Evolutionary conservation across 352 stramenopile species (phyloP), one percentile per base, ranked within the genome.

Genomic region (Aphanomyces invadans): DNA sequence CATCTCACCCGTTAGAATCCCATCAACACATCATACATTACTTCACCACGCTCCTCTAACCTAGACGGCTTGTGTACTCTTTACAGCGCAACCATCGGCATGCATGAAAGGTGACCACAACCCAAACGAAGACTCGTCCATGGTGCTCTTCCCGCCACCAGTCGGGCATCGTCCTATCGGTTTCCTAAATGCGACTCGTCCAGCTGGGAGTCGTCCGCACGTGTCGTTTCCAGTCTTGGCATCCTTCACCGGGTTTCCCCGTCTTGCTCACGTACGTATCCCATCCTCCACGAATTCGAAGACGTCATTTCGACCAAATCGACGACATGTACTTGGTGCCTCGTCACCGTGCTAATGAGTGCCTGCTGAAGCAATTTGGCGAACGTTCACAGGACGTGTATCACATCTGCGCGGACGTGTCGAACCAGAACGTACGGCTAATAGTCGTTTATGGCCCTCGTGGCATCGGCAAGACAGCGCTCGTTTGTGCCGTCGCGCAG

Each of bases 391-490:
- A 32, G 15, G 49, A 57, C 15, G 12, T 57, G 15, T 15, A 19
- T 7, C 12, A 39, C 25, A 19, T 57, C 5, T 32, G 25, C 11
- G 23, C 21, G 17, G 10, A 57, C 29, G 9, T 57, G 10, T 21
- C n/a, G 25, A 7, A 38, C 29, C 49, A n/a, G 1, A 29, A 26
- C 17, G 29, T 32, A 12, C 25, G 49, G 12, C 49, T 57, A 7
- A 26, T 57, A 7, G 25, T 38, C 49, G 19, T 57, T 5, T 19
- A 7, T 1, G 97, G 97, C 23, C 95, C 97, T 3, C 97, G 97
- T 0, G 97, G 97, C 44, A 99, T 96, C 2, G 97, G 97, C 46
- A 99, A 99, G 73, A 99, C 97, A 4, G 97, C 97, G 4, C 71
- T 99, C 33, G 97, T 97, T 21, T 84, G 99, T 36, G 97, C 86